Evolutionary conservation across 2,329 filamentous ascomycete species (phyloP).

Genomic region (Colletotrichum navitas): DNA sequence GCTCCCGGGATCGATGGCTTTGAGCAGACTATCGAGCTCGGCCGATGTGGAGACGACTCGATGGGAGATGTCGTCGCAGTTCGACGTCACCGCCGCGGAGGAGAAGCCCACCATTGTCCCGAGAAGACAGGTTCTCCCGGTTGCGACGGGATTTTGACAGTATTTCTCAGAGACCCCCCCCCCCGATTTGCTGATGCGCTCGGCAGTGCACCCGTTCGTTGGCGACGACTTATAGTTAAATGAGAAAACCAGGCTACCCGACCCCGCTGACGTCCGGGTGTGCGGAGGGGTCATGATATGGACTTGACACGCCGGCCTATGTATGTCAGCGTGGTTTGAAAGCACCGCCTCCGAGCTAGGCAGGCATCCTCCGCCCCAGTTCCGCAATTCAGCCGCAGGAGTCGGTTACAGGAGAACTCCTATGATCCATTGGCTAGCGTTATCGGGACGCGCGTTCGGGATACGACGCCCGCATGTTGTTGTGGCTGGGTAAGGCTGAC

Average conservation of each 20-base stretch:
- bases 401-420: not conserved
- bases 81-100: conserved; percentile 50
- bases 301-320: not conserved
- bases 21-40: conserved; percentile 49
- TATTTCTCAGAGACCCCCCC: not conserved
- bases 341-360: conserved; percentile 10
- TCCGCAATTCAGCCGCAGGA: conserved; percentile 32
- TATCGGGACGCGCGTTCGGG: conserved; percentile 31
- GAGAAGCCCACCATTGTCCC: conserved; percentile 52
- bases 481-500: conserved; percentile 41
- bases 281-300: conserved; percentile 20
- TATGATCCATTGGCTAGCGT: conserved; percentile 9
- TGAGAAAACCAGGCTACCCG: conserved; percentile 10
- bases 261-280: conserved; percentile 17
- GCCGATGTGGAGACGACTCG: conserved; percentile 47
- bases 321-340: not conserved
- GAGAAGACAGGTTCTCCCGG: not conserved
- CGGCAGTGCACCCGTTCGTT: not conserved
- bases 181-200: not conserved
- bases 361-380: conserved; percentile 30
- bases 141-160: not conserved
- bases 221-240: conserved; percentile 34
- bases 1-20: conserved; percentile 36
- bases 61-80: conserved; percentile 50
- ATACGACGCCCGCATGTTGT: conserved; percentile 22